Conservation (phyloP, 257 asterid genomes). For the Solanum pennellii region DNA sequence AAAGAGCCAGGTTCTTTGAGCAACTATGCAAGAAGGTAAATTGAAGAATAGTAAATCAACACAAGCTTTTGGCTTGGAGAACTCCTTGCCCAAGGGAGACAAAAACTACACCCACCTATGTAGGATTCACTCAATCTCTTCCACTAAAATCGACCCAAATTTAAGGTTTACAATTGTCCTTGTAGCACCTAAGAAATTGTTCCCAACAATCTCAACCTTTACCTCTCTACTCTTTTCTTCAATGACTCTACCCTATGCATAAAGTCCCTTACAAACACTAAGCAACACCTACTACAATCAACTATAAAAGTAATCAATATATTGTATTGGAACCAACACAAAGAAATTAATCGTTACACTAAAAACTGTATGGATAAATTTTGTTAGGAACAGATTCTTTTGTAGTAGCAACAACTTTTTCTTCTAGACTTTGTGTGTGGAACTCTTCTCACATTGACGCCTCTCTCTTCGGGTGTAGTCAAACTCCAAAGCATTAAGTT, state of each 20-base stretch:
- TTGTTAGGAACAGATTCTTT: not conserved
- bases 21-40: not conserved
- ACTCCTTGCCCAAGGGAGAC: not conserved
- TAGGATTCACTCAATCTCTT: not conserved
- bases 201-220: not conserved
- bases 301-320: not conserved
- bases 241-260: not conserved
- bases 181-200: not conserved
- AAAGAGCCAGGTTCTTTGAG: not conserved
- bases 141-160: not conserved
- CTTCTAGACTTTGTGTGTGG: not conserved
- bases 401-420: not conserved
- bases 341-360: not conserved
- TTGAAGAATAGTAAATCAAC: not conserved
- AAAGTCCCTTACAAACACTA: not conserved
- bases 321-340: not conserved
- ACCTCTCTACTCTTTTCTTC: not conserved
- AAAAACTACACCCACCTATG: not conserved
- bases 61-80: not conserved
- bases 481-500: not conserved
- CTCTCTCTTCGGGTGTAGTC: not conserved
- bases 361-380: not conserved
- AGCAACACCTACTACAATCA: not conserved
- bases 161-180: not conserved
- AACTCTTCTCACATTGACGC: not conserved